Evolutionary conservation across 106 monocot species (phyloP), one percentile per base, ranked within the genome.

Genomic region (Allium fistulosum): DNA sequence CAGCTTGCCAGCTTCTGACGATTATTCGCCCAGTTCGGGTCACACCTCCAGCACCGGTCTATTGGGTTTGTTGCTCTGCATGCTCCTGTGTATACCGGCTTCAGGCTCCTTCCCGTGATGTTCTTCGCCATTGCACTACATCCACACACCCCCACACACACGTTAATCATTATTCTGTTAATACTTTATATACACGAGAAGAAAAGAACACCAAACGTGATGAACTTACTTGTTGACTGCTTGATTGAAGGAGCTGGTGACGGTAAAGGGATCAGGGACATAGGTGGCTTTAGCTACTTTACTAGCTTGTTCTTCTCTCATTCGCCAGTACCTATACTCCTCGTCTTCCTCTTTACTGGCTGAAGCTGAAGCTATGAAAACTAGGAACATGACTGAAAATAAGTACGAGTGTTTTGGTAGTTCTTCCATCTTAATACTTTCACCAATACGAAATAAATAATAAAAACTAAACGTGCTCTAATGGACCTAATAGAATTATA

Each of bases 41-140:
- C 45, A 71, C 85, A 85, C 52, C 86, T 61, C 82, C 82, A 86
- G 76, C 86, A 86, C 3, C 82, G 72, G 67, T 86, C 86, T 69
- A 86, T 86, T 5, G 86, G 82, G 76, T 86, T 86, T 50, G 79
- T 82, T 9, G 79, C 76, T 57, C 58, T 12, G 78, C 85, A 85
- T 10, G 64, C 12, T 10, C 62, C 27, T 17, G 7, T 57, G 56
- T 57, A 59, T 5, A 9, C 16, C 16, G 13, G 16, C 8, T 16
- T 59, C 9, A 62, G 62, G 45, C 37, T 12, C 28, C 62, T 62
- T 22, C 62, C 17, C 10, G 62, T 55, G 14, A n/a, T 12, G 55
- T 55, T 55, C 3, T 55, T 59, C 2, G 3, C 16, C 59, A 59
- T 59, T 14, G 59, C 10, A 17, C 59, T 59, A 26, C 59, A 59